These are phyloP conservation scores for Galerina sulciceps DNA, from an alignment of 768 basidiomycete genomes.

Conservation along the genomic window DNA sequence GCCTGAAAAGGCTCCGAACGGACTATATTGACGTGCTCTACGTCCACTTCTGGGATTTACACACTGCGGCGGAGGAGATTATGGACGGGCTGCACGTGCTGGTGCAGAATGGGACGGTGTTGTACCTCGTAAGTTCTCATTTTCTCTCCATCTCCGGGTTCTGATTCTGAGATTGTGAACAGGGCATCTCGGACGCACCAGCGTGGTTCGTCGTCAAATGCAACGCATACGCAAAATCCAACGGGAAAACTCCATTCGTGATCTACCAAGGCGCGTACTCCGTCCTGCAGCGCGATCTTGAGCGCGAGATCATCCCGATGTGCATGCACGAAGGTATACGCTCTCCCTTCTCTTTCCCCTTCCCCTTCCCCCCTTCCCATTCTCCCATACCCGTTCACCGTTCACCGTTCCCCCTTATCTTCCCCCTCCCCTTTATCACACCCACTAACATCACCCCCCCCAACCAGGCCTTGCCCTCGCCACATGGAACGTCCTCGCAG, in stretches of 20 bases:
- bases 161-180: too few relatives aligned
- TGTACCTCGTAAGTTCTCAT: constrained; percentile 39
- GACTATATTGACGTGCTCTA: constrained; percentile 50
- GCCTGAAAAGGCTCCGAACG: constrained; percentile 50
- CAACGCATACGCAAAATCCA: constrained; percentile 52
- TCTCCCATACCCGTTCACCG: too few relatives aligned
- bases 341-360: background rate
- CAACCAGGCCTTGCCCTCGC: constrained; percentile 33
- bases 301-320: constrained; percentile 58
- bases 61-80: constrained; percentile 56
- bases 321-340: constrained; percentile 41
- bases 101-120: constrained; percentile 53
- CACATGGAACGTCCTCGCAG: constrained; percentile 35
- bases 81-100: constrained; percentile 58
- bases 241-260: constrained; percentile 53
- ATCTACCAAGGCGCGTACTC: constrained; percentile 56
- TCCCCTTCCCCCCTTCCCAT: background rate
- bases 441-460: constrained; percentile 11
- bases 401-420: too few relatives aligned
- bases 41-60: constrained; percentile 55
- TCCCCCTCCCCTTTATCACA: too few relatives aligned
- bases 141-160: background rate
- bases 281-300: constrained; percentile 47
- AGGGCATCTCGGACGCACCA: constrained; percentile 47
- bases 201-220: constrained; percentile 53